Percentiles rank a stretch among this genome's conserved stretches.
Conservation (phyloP, 1,284 basidiomycete genomes). For the Malassezia psittaci region DNA sequence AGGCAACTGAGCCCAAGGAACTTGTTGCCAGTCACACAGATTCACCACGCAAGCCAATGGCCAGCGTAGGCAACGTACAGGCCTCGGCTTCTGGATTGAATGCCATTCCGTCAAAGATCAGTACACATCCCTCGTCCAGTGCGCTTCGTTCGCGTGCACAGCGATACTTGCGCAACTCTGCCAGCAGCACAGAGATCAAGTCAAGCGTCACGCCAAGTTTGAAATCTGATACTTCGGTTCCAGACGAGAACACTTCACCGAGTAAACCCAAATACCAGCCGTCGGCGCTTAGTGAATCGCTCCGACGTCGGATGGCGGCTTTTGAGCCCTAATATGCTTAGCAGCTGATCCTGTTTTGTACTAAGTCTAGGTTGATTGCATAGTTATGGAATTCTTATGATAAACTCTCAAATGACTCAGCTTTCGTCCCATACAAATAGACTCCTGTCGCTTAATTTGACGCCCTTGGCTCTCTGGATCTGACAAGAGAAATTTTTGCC, state of each 20-base stretch:
- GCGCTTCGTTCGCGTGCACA: slow-evolving; percentile 15
- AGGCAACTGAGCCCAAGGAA: neutral
- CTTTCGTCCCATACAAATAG: too few relatives aligned
- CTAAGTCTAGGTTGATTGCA: too few relatives aligned
- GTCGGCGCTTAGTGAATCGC: slow-evolving; percentile 11
- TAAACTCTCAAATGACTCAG: too few relatives aligned
- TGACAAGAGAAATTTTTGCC: too few relatives aligned
- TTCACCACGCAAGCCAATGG: slow-evolving; percentile 1
- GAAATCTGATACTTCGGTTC: neutral
- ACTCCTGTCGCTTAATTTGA: too few relatives aligned
- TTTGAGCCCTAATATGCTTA: slow-evolving; percentile 1
- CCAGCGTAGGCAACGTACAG: slow-evolving; percentile 4
- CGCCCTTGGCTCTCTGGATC: too few relatives aligned
- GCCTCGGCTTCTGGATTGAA: neutral
- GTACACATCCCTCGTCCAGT: neutral
- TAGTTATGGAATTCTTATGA: too few relatives aligned
- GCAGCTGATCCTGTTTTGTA: too few relatives aligned
- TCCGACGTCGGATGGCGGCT: slow-evolving; percentile 11
- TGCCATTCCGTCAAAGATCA: neutral
- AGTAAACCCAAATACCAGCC: slow-evolving; percentile 6
- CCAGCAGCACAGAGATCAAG: neutral
- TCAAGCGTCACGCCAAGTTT: neutral
- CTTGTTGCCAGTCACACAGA: neutral
- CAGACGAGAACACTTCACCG: slow-evolving; percentile 5
- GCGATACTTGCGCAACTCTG: slow-evolving; percentile 8